These are phyloP conservation scores for Asterochloris erici DNA, from an alignment of 139 green algal genomes.

Conservation along the genomic window DNA sequence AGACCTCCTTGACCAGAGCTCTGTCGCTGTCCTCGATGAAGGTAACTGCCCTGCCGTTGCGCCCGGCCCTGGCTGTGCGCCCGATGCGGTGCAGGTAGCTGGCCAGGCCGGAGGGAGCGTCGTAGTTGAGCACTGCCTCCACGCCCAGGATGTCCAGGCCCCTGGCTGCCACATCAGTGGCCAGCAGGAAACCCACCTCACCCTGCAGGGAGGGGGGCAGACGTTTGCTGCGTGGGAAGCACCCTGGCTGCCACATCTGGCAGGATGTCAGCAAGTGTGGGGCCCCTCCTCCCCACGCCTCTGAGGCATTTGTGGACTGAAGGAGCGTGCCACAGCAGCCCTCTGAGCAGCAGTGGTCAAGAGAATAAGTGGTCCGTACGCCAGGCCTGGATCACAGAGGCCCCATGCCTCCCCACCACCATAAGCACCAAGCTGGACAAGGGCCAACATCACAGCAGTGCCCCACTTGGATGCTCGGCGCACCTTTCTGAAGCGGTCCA, in stretches of 20 bases:
- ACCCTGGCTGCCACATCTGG: too few species aligned
- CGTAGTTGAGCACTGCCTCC: slow-evolving; percentile 71
- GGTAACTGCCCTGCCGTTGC: slow-evolving; percentile 76
- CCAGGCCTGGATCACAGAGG: too few species aligned
- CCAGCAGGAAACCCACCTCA: slow-evolving; percentile 71
- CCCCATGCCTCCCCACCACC: too few species aligned
- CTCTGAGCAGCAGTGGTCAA: too few species aligned
- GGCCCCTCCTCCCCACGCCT: too few species aligned
- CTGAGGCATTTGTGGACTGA: too few species aligned
- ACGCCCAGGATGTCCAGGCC: slow-evolving; percentile 96
- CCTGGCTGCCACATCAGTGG: slow-evolving; percentile 87
- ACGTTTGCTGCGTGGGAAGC: too few species aligned
- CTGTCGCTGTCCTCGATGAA: slow-evolving; percentile 83
- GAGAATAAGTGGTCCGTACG: too few species aligned
- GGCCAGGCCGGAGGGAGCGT: slow-evolving; percentile 53
- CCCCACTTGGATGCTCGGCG: too few species aligned
- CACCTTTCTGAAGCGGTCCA: slow-evolving; percentile 78
- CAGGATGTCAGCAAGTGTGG: too few species aligned
- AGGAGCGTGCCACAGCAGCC: too few species aligned
- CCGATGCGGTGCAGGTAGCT: slow-evolving; percentile 86
- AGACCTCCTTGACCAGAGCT: slow-evolving; percentile 79
- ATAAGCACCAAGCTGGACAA: too few species aligned
- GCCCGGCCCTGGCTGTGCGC: slow-evolving; percentile 89
- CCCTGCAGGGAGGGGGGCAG: slow-evolving; percentile 21
- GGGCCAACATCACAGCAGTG: neutral